Evolutionary conservation across 345 rosid species (phyloP).

Genomic region (Ceriops tagal): DNA sequence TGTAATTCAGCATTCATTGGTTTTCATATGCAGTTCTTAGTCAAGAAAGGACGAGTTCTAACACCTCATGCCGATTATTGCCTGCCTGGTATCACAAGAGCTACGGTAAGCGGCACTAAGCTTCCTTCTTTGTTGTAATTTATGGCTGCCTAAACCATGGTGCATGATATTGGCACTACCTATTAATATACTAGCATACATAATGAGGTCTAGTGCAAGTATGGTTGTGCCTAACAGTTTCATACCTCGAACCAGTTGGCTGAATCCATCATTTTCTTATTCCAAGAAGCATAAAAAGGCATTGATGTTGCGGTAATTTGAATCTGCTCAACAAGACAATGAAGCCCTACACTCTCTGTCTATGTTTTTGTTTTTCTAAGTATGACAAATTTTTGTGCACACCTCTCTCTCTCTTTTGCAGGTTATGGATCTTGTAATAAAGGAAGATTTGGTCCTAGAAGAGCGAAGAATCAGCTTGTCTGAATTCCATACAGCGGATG

Average conservation of each 20-base stretch:
- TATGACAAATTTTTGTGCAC: too few relatives aligned
- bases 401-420: slow-evolving; percentile 14
- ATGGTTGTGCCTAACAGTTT: too few relatives aligned
- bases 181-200: too few relatives aligned
- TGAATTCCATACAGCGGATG: slow-evolving; percentile 85
- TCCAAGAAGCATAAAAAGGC: neutral
- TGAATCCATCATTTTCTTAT: neutral
- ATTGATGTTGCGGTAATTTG: too few relatives aligned
- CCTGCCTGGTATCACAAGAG: slow-evolving; percentile 88
- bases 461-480: slow-evolving; percentile 76
- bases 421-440: slow-evolving; percentile 80
- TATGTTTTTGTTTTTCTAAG: too few relatives aligned
- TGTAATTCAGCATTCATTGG: neutral
- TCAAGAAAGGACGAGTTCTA: slow-evolving; percentile 75
- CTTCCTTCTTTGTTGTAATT: neutral
- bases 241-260: too few relatives aligned
- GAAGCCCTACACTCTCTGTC: too few relatives aligned
- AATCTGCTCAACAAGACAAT: too few relatives aligned
- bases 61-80: slow-evolving; percentile 93
- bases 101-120: slow-evolving; percentile 52
- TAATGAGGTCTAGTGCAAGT: too few relatives aligned
- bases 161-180: too few relatives aligned
- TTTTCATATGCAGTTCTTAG: slow-evolving; percentile 55
- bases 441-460: slow-evolving; percentile 56
- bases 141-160: too few relatives aligned